Evolutionary conservation across 495 filamentous ascomycete species (phyloP).

Genomic region (Friedmanniomyces simplex): DNA sequence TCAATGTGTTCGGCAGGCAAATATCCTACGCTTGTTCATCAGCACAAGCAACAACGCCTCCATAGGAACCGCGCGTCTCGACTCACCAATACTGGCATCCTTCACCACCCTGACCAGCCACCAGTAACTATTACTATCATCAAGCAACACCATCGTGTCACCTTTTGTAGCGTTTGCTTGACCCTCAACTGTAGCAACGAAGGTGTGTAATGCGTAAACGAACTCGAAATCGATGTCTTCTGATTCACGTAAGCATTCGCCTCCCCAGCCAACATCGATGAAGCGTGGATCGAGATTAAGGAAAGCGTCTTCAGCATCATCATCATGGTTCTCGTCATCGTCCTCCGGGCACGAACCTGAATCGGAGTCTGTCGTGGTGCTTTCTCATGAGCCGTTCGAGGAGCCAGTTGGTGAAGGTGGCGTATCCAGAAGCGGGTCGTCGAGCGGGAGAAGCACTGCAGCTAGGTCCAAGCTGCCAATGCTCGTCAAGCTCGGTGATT

Average conservation of each 20-base stretch:
- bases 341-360: constrained; percentile 12
- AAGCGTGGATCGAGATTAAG: constrained; percentile 42
- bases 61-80: too few relatives aligned
- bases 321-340: constrained; percentile 26
- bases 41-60: background rate
- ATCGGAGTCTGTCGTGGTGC: constrained; percentile 20
- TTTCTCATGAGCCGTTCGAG: constrained; percentile 24
- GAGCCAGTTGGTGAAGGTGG: constrained; percentile 19
- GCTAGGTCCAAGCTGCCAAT: constrained; percentile 25
- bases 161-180: constrained; percentile 98
- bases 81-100: constrained; percentile 88
- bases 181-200: constrained; percentile 93
- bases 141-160: constrained; percentile 99
- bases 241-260: constrained; percentile 69
- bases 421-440: constrained; percentile 34
- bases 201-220: constrained; percentile 96
- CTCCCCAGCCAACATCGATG: constrained; percentile 58
- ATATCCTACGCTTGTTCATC: constrained; percentile 54
- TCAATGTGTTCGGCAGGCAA: constrained; percentile 97
- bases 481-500: constrained; percentile 22
- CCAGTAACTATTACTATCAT: constrained; percentile 99
- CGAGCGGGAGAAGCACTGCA: constrained; percentile 31
- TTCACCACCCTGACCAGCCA: constrained; percentile 97
- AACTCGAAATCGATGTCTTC: constrained; percentile 99
- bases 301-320: constrained; percentile 43